These are phyloP conservation scores for Hyaloscypha bicolor DNA, from an alignment of 495 filamentous ascomycete genomes.

Conservation along the genomic window DNA sequence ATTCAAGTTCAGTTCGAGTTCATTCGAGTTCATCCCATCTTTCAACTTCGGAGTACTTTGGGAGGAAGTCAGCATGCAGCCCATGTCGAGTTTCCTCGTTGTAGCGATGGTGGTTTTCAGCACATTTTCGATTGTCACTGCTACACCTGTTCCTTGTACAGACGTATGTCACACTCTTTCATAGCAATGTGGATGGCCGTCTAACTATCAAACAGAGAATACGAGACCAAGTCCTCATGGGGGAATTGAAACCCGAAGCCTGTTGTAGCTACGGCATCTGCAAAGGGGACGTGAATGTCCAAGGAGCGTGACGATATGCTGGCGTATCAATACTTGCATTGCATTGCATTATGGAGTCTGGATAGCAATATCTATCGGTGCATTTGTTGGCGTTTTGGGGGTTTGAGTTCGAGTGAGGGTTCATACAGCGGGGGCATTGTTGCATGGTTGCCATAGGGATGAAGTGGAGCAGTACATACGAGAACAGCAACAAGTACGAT, in stretches of 20 bases:
- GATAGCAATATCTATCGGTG: neutral
- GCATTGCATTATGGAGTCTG: slow-evolving; percentile 6
- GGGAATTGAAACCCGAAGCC: slow-evolving; percentile 45
- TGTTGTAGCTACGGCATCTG: slow-evolving; percentile 54
- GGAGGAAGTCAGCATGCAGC: neutral
- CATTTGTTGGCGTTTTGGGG: neutral
- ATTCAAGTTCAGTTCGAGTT: neutral
- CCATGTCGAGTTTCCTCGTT: neutral
- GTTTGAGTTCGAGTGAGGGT: neutral
- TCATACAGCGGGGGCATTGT: neutral
- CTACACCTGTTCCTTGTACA: slow-evolving; percentile 24
- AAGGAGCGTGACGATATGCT: slow-evolving; percentile 14
- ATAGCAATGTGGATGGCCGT: neutral
- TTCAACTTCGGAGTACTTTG: neutral
- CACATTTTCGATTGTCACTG: slow-evolving; percentile 17
- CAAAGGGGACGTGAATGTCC: slow-evolving; percentile 47
- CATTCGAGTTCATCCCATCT: neutral
- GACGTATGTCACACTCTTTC: slow-evolving; percentile 20
- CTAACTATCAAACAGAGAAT: slow-evolving; percentile 36
- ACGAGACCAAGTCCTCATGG: slow-evolving; percentile 49
- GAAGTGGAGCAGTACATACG: slow-evolving; percentile 3
- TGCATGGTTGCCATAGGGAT: neutral
- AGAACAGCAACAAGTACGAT: slow-evolving; percentile 3
- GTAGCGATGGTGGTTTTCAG: neutral
- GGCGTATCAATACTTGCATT: neutral